Percentiles rank a stretch among this genome's conserved stretches.
These are phyloP conservation scores for Trichoderma afroharzianum DNA, from an alignment of 2,329 filamentous ascomycete species.

Conservation along the genomic window DNA sequence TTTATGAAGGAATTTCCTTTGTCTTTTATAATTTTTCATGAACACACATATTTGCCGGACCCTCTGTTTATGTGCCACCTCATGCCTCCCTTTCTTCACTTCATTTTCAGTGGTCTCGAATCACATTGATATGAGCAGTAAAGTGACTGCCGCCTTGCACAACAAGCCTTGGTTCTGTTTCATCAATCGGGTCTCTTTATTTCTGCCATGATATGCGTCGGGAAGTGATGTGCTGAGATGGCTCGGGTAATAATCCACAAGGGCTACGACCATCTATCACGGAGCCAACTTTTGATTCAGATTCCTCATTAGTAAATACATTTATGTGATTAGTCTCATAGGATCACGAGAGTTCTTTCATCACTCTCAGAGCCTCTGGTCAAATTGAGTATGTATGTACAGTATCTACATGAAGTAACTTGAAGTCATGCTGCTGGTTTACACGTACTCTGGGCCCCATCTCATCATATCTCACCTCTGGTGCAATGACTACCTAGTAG, in stretches of 20 bases:
- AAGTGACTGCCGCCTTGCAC: background rate
- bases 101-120: background rate
- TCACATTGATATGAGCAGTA: background rate
- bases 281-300: background rate
- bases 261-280: background rate
- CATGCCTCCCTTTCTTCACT: background rate
- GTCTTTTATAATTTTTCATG: background rate
- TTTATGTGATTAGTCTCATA: background rate
- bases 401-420: too few species aligned
- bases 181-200: background rate
- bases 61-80: background rate
- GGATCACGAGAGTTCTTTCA: too few species aligned
- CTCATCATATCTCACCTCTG: background rate
- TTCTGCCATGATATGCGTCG: background rate
- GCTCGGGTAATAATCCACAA: background rate
- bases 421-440: background rate
- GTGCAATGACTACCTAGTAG: background rate
- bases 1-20: background rate
- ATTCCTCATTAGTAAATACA: background rate
- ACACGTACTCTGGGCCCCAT: background rate
- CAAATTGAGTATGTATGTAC: background rate
- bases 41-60: background rate
- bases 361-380: too few species aligned
- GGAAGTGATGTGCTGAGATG: background rate
- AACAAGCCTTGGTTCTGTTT: background rate